Evolutionary conservation across 148 eudicot species (phyloP).

Genomic region (Oxyria digyna): DNA sequence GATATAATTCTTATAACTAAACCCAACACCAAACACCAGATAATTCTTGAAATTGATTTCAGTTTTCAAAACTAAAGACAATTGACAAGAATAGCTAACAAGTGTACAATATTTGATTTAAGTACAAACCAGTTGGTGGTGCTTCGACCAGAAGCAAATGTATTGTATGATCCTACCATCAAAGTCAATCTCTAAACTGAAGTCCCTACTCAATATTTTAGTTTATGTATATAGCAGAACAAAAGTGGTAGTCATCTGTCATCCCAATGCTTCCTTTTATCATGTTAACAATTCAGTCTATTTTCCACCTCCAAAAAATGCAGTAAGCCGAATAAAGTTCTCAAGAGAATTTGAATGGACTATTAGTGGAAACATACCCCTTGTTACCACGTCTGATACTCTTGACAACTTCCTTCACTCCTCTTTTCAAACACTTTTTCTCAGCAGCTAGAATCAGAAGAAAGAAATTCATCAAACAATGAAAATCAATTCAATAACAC

Average conservation of each 20-base stretch:
- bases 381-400: slow-evolving; percentile 82
- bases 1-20: too few species aligned
- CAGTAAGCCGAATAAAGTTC: too few species aligned
- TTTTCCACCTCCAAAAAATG: neutral
- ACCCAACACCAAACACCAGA: neutral
- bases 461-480: neutral
- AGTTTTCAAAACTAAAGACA: neutral
- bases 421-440: slow-evolving; percentile 90
- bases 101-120: neutral
- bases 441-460: slow-evolving; percentile 54
- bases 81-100: neutral
- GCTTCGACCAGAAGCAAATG: neutral
- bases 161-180: neutral
- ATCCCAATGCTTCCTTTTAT: neutral
- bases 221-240: neutral
- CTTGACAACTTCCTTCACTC: slow-evolving; percentile 94
- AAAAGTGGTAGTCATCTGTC: neutral
- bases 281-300: neutral
- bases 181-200: neutral
- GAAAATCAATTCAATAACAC: neutral
- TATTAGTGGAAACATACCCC: slow-evolving; percentile 33
- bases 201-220: neutral
- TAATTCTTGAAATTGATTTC: neutral
- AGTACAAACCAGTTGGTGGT: too few species aligned
- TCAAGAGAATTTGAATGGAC: neutral